phyloP scores from a whole-genome alignment of 1,284 basidiomycete species.

The Ustilago tritici region DNA sequence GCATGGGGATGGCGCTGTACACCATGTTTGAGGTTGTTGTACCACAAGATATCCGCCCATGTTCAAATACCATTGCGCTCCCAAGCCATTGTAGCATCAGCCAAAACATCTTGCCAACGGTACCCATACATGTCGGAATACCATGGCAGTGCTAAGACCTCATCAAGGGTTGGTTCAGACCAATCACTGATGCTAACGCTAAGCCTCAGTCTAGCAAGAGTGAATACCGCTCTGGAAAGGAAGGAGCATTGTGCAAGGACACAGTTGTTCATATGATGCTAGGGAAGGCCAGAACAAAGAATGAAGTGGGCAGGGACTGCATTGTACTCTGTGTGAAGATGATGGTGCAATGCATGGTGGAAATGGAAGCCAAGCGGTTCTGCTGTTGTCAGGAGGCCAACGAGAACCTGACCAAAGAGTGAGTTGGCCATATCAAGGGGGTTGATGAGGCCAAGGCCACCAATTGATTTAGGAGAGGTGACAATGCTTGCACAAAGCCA shows the following conservation, averaged over 20 bases:
- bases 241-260: conserved; percentile 9
- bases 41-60: conserved; percentile 14
- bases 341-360: neutral
- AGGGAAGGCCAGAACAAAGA: conserved; percentile 2
- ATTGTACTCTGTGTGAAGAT: conserved; percentile 7
- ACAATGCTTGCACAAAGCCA: conserved; percentile 9
- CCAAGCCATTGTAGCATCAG: conserved; percentile 5
- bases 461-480: conserved; percentile 2
- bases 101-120: conserved; percentile 3
- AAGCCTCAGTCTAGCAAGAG: neutral
- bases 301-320: conserved; percentile 14
- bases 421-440: conserved; percentile 5
- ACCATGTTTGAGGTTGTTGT: conserved; percentile 3
- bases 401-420: conserved; percentile 12
- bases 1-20: conserved; percentile 2
- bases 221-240: conserved; percentile 1
- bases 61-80: conserved; percentile 11
- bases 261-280: conserved; percentile 6
- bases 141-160: conserved; percentile 9
- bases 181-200: neutral
- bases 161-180: neutral
- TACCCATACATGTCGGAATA: conserved; percentile 12
- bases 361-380: neutral
- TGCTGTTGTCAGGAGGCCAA: neutral
- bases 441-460: conserved; percentile 8